Evolutionary conservation across 2,329 filamentous ascomycete species (phyloP), one percentile per base, ranked within the genome.

Genomic region (Phoma sp.): DNA sequence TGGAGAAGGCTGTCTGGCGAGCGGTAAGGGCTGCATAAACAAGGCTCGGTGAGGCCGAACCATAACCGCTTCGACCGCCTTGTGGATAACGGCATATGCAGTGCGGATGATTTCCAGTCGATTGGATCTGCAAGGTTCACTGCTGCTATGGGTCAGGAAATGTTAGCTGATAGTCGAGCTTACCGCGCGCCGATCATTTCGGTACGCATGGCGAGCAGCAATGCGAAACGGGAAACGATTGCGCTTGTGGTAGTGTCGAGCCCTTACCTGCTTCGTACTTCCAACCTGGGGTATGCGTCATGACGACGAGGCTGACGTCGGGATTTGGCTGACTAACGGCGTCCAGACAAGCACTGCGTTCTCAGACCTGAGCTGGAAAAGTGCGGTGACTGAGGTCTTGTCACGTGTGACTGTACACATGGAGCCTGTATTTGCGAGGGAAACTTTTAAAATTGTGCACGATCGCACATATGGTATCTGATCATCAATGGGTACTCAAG

Each of bases 361-460:
- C 4, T 15, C 33, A 17, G 19, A 19, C 9, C n/a, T 10, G 7
- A 19, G 33, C 8, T 19, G 19, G 33, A 8, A 10, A 8, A 12
- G 10, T 36, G n/a, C 33, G 9, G n/a, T 6, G 19, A 19, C n/a
- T 19, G 19, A 7, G 17, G 29, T 13, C 12, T 13, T 4, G 29
- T 31, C 29, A 31, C 29, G 29, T 31, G 10, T 31, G 29, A 31
- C 29, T 15, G 29, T 15, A 10, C 29, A 31, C 6, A 13, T 31
- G 12, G 29, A 31, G 29, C 10, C 29, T 31, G 29, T 13, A 3
- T 13, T 15, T 38, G 33, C 44, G 33, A 9, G 3, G 8, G 13
- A 44, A 44, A 40, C 48, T 48, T 57, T 57, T 57, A 27, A 27
- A 31, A 51, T 52, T n/a, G 24, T 48, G 48, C 54, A 36, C 44